Base-by-base conservation (phyloP, 73 alveolate genomes). In the Paramecium caudatum region DNA sequence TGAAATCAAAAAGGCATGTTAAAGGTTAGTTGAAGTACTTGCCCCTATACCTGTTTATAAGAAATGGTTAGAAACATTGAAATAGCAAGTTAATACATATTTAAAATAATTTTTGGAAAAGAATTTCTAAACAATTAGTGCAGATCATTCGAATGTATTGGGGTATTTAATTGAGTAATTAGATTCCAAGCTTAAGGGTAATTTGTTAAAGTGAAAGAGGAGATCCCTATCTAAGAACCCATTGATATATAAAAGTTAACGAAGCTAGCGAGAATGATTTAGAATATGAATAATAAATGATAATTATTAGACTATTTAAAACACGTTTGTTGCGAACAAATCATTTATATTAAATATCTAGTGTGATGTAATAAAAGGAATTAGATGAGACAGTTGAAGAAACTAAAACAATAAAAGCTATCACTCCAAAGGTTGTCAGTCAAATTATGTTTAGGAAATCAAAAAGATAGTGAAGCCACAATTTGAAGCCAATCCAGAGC, bases 401-500 rank as follows among this genome's bases (percentile, higher is more conserved):
- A 74, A 91, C 47, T n/a, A 91, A 91, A 50, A 83, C 93, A 10
- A 91, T 93, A 27, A 82, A 91, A 82, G 93, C 95, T 30, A 84
- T 61, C 61, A 93, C 97, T 10, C 80, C 96, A 19, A 93, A 93
- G 82, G 97, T 93, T 80, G 63, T 21, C 33, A 8, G 21, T 91
- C 86, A 0, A 61, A 45, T 32, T 63, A 46, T 48, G 10, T 27
- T 50, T 94, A 97, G 98, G 99, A 97, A 94, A 94, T 97, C 17
- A 97, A 97, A 87, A 96, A 94, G 47, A 50, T 95, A 61, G 96
- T 97, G n/a, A 68, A 98, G 82, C 99, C 99, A 1, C 97, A 97
- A 84, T 97, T 97, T 80, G 94, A 95, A 83, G 74, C 69, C 45
- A 90, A 90, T 45, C 99, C 99, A 21, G 99, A 95, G 47, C 92